A percentile compares a stretch with the other conserved stretches of the same genome.
Conservation (phyloP, 75 land plant species). For the Sequoiadendron giganteum region DNA sequence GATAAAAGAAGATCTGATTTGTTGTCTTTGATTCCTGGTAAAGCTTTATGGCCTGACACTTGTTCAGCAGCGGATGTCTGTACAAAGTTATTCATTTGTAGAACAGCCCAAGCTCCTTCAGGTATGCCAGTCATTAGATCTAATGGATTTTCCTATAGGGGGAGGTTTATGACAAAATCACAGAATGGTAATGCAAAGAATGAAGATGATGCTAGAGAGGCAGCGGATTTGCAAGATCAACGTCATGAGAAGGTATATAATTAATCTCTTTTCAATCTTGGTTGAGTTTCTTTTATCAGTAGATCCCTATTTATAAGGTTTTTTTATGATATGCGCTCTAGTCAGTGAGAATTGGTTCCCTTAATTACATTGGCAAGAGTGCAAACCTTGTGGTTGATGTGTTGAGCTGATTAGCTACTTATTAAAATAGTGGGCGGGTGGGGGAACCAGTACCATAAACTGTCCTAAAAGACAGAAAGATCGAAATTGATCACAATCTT, state of each 20-base stretch:
- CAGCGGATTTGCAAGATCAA: neutral
- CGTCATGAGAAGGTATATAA: neutral
- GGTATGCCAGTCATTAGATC: neutral
- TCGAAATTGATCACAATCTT: neutral
- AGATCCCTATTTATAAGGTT: neutral
- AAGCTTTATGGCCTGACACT: neutral
- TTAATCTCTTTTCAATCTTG: neutral
- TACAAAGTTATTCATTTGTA: neutral
- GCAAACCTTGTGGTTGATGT: neutral
- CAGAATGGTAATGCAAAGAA: neutral
- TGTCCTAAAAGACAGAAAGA: neutral
- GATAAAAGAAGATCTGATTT: neutral
- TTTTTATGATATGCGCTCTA: neutral
- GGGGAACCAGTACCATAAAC: neutral
- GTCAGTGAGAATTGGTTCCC: neutral
- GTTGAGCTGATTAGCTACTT: neutral
- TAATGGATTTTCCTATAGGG: neutral
- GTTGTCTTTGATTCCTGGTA: neutral
- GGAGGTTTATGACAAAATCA: neutral
- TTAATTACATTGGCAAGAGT: neutral
- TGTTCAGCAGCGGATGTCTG: neutral
- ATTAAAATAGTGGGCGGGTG: neutral
- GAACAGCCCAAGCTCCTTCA: neutral
- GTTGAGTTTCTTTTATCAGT: neutral
- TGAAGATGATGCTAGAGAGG: neutral